Evolutionary conservation across 225 moss, liverwort and hornwort genomes (phyloP).

Genomic region (Polytrichum formosum): DNA sequence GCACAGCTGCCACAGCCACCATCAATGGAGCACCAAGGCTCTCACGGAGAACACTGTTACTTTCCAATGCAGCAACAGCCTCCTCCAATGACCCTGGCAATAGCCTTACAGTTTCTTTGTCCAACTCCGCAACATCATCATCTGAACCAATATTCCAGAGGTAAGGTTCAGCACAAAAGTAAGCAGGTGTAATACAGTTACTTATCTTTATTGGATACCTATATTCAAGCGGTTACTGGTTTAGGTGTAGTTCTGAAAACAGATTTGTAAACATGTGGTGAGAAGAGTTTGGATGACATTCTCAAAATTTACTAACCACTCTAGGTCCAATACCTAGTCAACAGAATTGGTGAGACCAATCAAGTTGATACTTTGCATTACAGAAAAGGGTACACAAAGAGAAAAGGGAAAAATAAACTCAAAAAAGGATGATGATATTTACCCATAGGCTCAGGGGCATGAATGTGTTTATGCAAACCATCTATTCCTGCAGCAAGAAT

Average conservation of each 20-base stretch:
- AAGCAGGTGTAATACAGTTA: too few relatives aligned
- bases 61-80: conserved; percentile 46
- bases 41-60: conserved; percentile 35
- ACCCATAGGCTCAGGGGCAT: conserved; percentile 58
- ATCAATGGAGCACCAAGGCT: conserved; percentile 63
- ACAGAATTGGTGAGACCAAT: background rate
- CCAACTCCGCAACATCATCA: conserved; percentile 45
- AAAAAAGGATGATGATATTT: background rate
- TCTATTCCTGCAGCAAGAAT: conserved; percentile 76
- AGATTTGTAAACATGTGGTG: background rate
- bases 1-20: conserved; percentile 44
- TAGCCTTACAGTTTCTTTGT: conserved; percentile 25
- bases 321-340: background rate
- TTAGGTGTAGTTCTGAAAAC: background rate
- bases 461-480: conserved; percentile 71
- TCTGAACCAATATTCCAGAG: conserved; percentile 27
- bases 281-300: background rate
- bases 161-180: too few relatives aligned
- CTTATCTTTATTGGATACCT: too few relatives aligned
- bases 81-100: conserved; percentile 55
- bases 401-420: background rate
- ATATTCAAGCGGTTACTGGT: background rate
- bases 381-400: background rate
- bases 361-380: background rate
- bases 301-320: background rate